Conservation (phyloP, 805 yeast species). For the Teunomyces kruisii region DNA sequence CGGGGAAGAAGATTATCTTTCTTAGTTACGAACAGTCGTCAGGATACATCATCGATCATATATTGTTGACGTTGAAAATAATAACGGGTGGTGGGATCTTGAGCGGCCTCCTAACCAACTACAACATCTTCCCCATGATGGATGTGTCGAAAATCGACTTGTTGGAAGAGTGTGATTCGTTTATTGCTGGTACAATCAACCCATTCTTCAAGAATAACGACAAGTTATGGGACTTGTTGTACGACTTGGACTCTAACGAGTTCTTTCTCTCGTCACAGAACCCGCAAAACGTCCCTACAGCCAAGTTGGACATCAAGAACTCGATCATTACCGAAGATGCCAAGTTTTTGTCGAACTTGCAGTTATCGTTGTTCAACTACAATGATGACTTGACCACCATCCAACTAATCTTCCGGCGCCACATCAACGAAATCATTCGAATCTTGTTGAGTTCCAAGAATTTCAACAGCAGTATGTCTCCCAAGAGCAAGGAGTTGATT, state of each 20-base stretch:
- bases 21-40: constrained; percentile 39
- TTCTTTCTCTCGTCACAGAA: constrained; percentile 30
- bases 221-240: constrained; percentile 59
- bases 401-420: constrained; percentile 43
- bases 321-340: constrained; percentile 48
- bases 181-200: constrained; percentile 68
- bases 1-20: constrained; percentile 42
- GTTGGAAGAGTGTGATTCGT: constrained; percentile 40
- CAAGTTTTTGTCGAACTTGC: constrained; percentile 41
- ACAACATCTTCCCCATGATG: constrained; percentile 55
- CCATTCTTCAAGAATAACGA: constrained; percentile 57
- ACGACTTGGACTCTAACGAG: constrained; percentile 56
- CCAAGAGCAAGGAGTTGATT: constrained; percentile 17
- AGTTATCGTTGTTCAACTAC: constrained; percentile 41
- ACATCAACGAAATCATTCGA: constrained; percentile 42
- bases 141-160: constrained; percentile 60
- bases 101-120: constrained; percentile 36
- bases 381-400: constrained; percentile 48
- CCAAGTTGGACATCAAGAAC: constrained; percentile 15
- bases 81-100: constrained; percentile 44
- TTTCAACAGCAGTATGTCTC: constrained; percentile 22
- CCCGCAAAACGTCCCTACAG: constrained; percentile 1
- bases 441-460: constrained; percentile 39
- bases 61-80: constrained; percentile 40
- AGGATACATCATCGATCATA: constrained; percentile 42